Evolutionary conservation across 495 filamentous ascomycete species (phyloP), one percentile per base, ranked within the genome.

Genomic region (Tuber calosporum): DNA sequence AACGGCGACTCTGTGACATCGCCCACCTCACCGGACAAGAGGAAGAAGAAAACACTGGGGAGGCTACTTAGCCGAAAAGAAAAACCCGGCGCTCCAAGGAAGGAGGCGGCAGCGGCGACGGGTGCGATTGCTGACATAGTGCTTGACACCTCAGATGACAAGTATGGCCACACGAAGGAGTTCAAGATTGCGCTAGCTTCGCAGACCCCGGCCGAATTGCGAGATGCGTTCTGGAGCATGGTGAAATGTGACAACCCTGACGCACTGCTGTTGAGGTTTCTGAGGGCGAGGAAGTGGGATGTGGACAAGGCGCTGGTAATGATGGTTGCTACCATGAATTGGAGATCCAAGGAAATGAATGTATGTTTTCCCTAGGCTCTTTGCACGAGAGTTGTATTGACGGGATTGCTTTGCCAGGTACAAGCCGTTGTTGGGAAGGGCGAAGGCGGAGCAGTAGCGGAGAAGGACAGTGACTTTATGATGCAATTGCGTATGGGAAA

Each of bases 251-350:
- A 99, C 81, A 87, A 97, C 82, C 95, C 95, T 2, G 95, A 99
- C 82, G 90, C 87, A 11, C 85, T 99, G 38, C 85, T 97, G 19
- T 85, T 99, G 70, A 89, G 95, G 39, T 99, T 97, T 83, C 84
- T 99, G 72, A 87, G 95, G 58, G 95, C 95, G 13, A 87, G 95
- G 45, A 99, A 98, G 83, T 99, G 95, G 95, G 92, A 99, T 81
- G 88, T 96, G 40, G 91, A 97, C 67, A 93, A 92, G 78, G 94
- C 95, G 26, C 85, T 99, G 20, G 87, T 97, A 74, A 99, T 99
- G 95, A 82, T 97, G 82, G 87, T 99, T 45, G 91, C 92, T 7
- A 97, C 95, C 4, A 93, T 98, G 87, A 90, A 91, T 81, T 99
- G 95, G 95, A 88, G 95, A 74, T 81, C 87, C 69, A 84, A 86